Percentiles rank a stretch among this genome's conserved stretches.
Evolutionary conservation across 768 basidiomycete species (phyloP).

Genomic region (Sutorius australiensis): DNA sequence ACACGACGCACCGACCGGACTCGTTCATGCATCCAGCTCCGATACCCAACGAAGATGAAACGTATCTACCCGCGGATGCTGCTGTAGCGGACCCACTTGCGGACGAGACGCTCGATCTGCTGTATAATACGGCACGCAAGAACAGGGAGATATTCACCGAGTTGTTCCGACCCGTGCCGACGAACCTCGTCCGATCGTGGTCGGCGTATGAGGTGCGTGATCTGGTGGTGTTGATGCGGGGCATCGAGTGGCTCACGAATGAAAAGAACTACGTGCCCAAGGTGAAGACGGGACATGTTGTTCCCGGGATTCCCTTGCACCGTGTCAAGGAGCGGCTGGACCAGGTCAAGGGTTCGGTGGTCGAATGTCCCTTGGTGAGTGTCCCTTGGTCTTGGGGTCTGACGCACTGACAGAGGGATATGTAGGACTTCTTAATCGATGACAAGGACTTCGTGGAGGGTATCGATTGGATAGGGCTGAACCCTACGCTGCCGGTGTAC

Average conservation of each 20-base stretch:
- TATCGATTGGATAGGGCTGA: conserved; percentile 67
- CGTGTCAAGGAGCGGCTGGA: conserved; percentile 74
- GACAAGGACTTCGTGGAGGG: conserved; percentile 68
- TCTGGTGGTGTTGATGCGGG: conserved; percentile 19
- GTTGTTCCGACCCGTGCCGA: conserved; percentile 82
- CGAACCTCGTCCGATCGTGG: conserved; percentile 79
- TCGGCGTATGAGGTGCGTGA: conserved; percentile 62
- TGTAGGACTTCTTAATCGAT: conserved; percentile 81
- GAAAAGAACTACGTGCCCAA: conserved; percentile 71
- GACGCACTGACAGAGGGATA: conserved; percentile 6
- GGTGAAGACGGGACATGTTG: conserved; percentile 78
- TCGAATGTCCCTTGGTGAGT: conserved; percentile 70
- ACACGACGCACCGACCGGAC: conserved; percentile 34
- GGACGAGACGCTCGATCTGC: conserved; percentile 53
- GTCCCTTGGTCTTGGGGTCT: conserved; percentile 1
- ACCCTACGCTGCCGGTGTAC: conserved; percentile 78
- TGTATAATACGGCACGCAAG: conserved; percentile 66
- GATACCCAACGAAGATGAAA: conserved; percentile 63
- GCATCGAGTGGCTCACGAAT: conserved; percentile 5
- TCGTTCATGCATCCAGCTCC: conserved; percentile 82
- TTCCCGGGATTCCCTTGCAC: conserved; percentile 57
- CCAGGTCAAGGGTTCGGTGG: conserved; percentile 66
- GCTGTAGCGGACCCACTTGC: conserved; percentile 77
- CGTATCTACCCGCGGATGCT: conserved; percentile 50
- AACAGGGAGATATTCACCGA: conserved; percentile 87